Conservation (phyloP, 2,329 filamentous ascomycete species). For the Xylariales sp. region DNA sequence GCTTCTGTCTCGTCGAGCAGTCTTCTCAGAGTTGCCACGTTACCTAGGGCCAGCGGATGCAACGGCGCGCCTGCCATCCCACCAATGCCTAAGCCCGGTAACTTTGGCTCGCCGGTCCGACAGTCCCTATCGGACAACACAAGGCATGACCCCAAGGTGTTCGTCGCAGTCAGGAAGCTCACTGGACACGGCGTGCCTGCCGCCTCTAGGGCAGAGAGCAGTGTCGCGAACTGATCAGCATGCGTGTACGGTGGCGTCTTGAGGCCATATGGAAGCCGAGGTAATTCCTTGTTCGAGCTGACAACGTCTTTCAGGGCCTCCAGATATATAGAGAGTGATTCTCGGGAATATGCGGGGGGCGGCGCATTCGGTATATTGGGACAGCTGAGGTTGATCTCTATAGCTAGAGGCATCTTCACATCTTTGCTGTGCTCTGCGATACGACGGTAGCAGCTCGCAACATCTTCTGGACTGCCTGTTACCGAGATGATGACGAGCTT, state of each 20-base stretch:
- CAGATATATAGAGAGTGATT: slow-evolving; percentile 51
- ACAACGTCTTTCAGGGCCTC: slow-evolving; percentile 31
- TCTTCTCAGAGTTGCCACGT: slow-evolving; percentile 62
- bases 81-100: slow-evolving; percentile 56
- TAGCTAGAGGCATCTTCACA: slow-evolving; percentile 48
- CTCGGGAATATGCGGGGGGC: slow-evolving; percentile 63
- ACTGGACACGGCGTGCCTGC: slow-evolving; percentile 35
- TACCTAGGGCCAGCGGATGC: slow-evolving; percentile 70
- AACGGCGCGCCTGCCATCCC: slow-evolving; percentile 69
- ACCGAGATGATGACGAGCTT: slow-evolving; percentile 69
- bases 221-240: slow-evolving; percentile 54
- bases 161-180: slow-evolving; percentile 69
- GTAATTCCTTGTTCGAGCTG: background rate
- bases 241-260: slow-evolving; percentile 78
- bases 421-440: slow-evolving; percentile 30
- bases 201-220: slow-evolving; percentile 47
- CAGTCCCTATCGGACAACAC: slow-evolving; percentile 37
- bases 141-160: slow-evolving; percentile 67
- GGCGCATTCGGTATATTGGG: slow-evolving; percentile 67
- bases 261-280: slow-evolving; percentile 48
- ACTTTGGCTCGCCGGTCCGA: slow-evolving; percentile 33
- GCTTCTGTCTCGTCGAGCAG: slow-evolving; percentile 47
- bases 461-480: slow-evolving; percentile 57
- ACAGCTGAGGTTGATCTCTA: slow-evolving; percentile 76
- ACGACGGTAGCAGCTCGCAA: slow-evolving; percentile 49